These are phyloP conservation scores for Aureobasidium sp. DNA, from an alignment of 2,329 filamentous ascomycete species.

Conservation along the genomic window DNA sequence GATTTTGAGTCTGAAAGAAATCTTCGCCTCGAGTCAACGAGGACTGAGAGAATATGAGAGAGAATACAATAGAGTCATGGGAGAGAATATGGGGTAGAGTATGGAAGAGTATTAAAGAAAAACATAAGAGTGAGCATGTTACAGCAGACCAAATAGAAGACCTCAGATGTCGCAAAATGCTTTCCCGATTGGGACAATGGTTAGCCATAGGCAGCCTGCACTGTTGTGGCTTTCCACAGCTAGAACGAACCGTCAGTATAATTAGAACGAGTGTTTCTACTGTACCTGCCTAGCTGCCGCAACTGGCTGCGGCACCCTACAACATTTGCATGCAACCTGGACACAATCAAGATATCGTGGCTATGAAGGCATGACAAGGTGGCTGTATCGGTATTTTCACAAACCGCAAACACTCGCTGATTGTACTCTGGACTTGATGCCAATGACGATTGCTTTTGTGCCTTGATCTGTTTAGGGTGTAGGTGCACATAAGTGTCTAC, in stretches of 20 bases:
- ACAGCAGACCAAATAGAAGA: background rate
- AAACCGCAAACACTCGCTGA: background rate
- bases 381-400: constrained; percentile 1
- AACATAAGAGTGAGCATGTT: too few species aligned
- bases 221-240: background rate
- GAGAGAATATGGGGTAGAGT: too few species aligned
- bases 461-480: background rate
- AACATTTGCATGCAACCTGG: background rate
- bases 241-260: constrained; percentile 4
- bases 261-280: too few species aligned
- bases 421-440: background rate
- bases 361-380: too few species aligned
- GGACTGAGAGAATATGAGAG: background rate
- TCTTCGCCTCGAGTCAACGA: background rate
- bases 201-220: background rate
- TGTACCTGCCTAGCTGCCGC: background rate
- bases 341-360: background rate
- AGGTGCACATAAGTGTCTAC: background rate
- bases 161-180: background rate
- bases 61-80: too few species aligned
- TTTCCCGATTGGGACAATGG: background rate
- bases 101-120: too few species aligned
- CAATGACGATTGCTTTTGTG: background rate
- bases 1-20: too few species aligned
- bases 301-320: background rate